Evolutionary conservation across 345 rosid species (phyloP).

Genomic region (Populus euphratica): DNA sequence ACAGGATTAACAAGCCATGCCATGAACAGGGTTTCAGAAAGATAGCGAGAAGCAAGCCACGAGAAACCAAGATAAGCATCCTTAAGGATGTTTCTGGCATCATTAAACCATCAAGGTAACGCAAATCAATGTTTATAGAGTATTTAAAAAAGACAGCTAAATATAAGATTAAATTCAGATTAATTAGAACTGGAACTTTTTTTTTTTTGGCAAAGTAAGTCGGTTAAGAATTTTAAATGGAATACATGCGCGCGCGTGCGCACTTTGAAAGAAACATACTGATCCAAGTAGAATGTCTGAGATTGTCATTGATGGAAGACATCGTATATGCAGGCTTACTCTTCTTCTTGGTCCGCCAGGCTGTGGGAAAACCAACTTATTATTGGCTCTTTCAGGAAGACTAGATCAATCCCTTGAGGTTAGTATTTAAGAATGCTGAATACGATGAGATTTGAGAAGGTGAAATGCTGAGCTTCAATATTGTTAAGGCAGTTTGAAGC

Average conservation of each 20-base stretch:
- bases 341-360: slow-evolving; percentile 83
- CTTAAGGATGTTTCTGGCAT: slow-evolving; percentile 9
- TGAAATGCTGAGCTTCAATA: too few relatives aligned
- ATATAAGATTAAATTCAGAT: neutral
- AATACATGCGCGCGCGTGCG: too few relatives aligned
- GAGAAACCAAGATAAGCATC: neutral
- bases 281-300: too few relatives aligned
- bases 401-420: slow-evolving; percentile 64
- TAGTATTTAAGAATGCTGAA: neutral
- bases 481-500: too few relatives aligned
- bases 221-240: too few relatives aligned
- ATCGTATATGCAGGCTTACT: slow-evolving; percentile 43
- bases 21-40: too few relatives aligned
- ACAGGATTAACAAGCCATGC: too few relatives aligned
- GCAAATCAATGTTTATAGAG: neutral
- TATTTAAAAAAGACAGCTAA: neutral
- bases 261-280: too few relatives aligned
- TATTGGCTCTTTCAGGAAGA: slow-evolving; percentile 68
- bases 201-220: neutral
- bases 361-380: slow-evolving; percentile 78
- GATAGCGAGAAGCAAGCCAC: too few relatives aligned
- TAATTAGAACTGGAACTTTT: neutral
- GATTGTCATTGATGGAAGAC: too few relatives aligned
- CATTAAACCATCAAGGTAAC: slow-evolving; percentile 10
- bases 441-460: too few relatives aligned